Base-by-base conservation (phyloP, 169 alveolate species). In the Babesia bigemina region DNA sequence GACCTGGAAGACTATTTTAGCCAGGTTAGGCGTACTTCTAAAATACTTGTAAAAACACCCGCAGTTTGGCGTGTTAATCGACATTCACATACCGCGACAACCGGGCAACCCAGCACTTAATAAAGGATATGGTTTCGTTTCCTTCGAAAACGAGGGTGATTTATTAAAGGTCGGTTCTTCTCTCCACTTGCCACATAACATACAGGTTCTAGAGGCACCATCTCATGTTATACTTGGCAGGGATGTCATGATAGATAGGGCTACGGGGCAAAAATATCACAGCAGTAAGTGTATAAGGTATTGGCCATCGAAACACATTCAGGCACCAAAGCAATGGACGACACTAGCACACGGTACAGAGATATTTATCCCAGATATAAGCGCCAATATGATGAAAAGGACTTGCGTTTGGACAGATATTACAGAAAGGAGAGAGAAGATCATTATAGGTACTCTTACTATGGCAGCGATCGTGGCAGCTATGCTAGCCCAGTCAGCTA, bases 101-200 rank as follows among this genome's bases (percentile, higher is more conserved):
- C 84, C 70, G 13, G 59, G 65, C 36, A 84, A 86, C 63, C 60
- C 90, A 12, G 39, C 61, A 0, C 67, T 77, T 29, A 91, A 91
- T 67, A 91, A 91, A 63, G 94, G 94, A 17, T 91, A 90, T 67
- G 94, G 94, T 21, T 91, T 91, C 29, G 91, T 91, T 19, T 91
- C 94, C 0, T 91, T 91, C 44, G 91, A 89, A 21, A 77, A 79
- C 28, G 92, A 88, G 48, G 82, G 16, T 11, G 71, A 79, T 12
- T 53, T 88, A 63, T 47, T 72, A 57, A 73, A 65, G 71, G 93
- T 88, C 14, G 24, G 77, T 50, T 16, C 4, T 13, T 62, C 28
- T 16, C 17, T 11, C 45, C 16, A 47, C 3, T 2, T 48, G 11
- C 17, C 0, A 26, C 4, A 33, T 17, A 29, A 13, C 14, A 21